phyloP scores from a whole-genome alignment of 2,329 filamentous ascomycete genomes.

The Cryphonectria naterciae region DNA sequence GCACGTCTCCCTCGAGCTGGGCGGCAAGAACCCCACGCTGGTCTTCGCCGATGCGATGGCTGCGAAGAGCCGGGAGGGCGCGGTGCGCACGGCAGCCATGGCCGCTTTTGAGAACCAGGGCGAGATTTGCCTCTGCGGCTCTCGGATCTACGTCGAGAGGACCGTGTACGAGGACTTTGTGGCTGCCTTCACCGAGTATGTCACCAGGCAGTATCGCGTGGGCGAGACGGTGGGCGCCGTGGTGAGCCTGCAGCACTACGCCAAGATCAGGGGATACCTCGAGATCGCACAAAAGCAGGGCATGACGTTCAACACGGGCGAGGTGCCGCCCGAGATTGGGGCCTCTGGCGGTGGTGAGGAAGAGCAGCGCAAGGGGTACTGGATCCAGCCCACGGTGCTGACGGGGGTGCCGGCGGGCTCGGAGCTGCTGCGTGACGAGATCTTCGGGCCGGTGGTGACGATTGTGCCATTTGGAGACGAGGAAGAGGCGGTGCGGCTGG shows the following conservation, averaged over 20 bases:
- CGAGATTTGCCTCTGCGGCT: constrained; percentile 43
- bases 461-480: constrained; percentile 42
- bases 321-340: constrained; percentile 29
- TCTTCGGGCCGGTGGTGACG: constrained; percentile 48
- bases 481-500: constrained; percentile 35
- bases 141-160: constrained; percentile 56
- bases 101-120: constrained; percentile 41
- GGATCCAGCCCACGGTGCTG: constrained; percentile 37
- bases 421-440: constrained; percentile 43
- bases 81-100: constrained; percentile 50
- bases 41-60: constrained; percentile 51
- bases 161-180: constrained; percentile 47
- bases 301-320: constrained; percentile 34
- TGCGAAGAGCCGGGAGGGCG: constrained; percentile 55
- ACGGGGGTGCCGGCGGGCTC: constrained; percentile 34
- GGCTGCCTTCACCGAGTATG: constrained; percentile 31
- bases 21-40: constrained; percentile 57
- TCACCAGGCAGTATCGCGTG: constrained; percentile 32
- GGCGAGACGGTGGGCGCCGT: constrained; percentile 36
- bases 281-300: constrained; percentile 33
- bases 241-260: constrained; percentile 37
- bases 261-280: constrained; percentile 36
- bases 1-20: constrained; percentile 40
- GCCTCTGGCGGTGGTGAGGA: constrained; percentile 10
- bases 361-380: constrained; percentile 32